These are phyloP conservation scores for Phycomyces nitens DNA, from an alignment of 192 early-diverging fungal genomes.

Conservation along the genomic window DNA sequence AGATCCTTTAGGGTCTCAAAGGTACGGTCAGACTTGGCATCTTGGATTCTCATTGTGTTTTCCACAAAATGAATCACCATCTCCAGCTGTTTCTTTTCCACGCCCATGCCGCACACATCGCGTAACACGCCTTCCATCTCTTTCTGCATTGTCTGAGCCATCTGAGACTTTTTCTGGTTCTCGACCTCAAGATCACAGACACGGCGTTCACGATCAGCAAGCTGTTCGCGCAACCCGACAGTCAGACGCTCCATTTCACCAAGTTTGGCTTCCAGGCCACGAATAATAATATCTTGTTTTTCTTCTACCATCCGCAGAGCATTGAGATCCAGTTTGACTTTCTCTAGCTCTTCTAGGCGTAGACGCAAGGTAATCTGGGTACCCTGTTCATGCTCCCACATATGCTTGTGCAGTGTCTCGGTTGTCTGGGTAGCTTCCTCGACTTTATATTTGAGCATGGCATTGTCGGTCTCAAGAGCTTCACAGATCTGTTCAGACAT, in stretches of 20 bases:
- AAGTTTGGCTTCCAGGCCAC: slow-evolving; percentile 22
- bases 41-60: slow-evolving; percentile 19
- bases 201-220: slow-evolving; percentile 17
- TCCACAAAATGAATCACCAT: slow-evolving; percentile 26
- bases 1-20: slow-evolving; percentile 27
- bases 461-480: too few species aligned
- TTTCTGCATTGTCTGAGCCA: slow-evolving; percentile 6
- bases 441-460: too few species aligned
- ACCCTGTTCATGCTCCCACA: slow-evolving; percentile 27
- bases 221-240: slow-evolving; percentile 10
- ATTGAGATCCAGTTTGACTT: slow-evolving; percentile 25
- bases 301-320: slow-evolving; percentile 26
- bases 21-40: slow-evolving; percentile 20
- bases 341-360: slow-evolving; percentile 28
- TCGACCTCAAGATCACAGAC: slow-evolving; percentile 18
- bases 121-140: slow-evolving; percentile 21
- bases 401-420: slow-evolving; percentile 10
- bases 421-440: too few species aligned
- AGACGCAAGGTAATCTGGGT: slow-evolving; percentile 23
- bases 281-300: slow-evolving; percentile 34
- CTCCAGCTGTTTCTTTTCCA: slow-evolving; percentile 29
- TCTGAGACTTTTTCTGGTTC: slow-evolving; percentile 7
- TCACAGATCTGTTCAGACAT: too few species aligned
- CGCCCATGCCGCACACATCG: slow-evolving; percentile 23
- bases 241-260: slow-evolving; percentile 29